Evolutionary conservation across 1,284 basidiomycete species (phyloP).

Genomic region (Naganishia cerealis): DNA sequence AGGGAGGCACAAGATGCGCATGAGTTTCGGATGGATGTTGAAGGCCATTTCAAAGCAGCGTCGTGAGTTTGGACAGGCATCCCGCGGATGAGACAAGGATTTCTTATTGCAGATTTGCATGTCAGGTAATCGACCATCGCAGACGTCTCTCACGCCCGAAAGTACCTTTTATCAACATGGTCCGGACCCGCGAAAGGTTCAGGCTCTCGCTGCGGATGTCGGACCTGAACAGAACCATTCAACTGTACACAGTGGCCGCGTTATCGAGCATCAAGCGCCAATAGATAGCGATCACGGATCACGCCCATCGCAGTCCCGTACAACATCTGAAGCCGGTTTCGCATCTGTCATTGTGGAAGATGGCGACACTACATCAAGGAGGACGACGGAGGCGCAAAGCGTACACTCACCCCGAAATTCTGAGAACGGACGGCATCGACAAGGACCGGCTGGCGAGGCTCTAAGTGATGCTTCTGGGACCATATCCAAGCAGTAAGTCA

Average conservation of each 20-base stretch:
- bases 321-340: neutral
- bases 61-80: neutral
- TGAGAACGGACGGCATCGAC: neutral
- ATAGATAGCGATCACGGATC: neutral
- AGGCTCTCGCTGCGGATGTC: neutral
- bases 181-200: neutral
- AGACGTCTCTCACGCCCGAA: neutral
- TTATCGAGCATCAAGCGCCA: neutral
- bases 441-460: neutral
- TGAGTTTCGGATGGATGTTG: slow-evolving; percentile 51
- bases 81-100: neutral
- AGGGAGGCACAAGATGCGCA: slow-evolving; percentile 53
- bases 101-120: neutral
- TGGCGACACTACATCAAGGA: neutral
- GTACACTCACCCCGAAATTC: neutral
- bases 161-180: neutral
- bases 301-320: neutral
- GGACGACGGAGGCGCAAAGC: neutral
- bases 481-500: slow-evolving; percentile 1
- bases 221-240: neutral
- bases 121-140: neutral
- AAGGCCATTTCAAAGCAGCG: slow-evolving; percentile 37
- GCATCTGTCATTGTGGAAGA: neutral
- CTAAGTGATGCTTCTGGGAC: neutral
- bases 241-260: neutral